Evolutionary conservation across 2,329 filamentous ascomycete genomes (phyloP), one percentile per base, ranked within the genome.

Genomic region (Immersiporthe knoxdaviesiana): DNA sequence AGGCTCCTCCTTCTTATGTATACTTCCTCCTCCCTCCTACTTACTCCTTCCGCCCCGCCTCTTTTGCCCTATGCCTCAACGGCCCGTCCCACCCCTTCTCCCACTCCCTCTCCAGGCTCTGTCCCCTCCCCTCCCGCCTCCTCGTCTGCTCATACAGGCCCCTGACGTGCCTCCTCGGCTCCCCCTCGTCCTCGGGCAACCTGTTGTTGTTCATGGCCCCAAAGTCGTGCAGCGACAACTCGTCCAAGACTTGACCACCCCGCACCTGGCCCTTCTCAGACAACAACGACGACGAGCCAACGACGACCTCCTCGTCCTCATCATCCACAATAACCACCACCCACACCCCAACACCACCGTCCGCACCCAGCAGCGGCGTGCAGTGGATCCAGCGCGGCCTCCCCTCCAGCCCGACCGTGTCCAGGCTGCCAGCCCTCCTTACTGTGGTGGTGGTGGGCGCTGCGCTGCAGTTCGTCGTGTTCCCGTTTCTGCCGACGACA

Each of bases 371-470:
- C 3, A 94, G 80, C 2, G 92, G 91, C 30, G 91, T 94, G 75
- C 90, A 92, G 77, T 94, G 91, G 54, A 94, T 91, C 91, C 91
- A 94, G 58, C 91, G 85, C 63, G 86, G 84, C 24, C 90, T 84
- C 0, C 91, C 91, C 65, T 87, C 84, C 63, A 35, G 39, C 16
- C 67, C 56, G 16, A 62, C 37, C 18, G 44, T 56, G 52, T 56
- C 52, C 24, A 21, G 11, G 32, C 58, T 60, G 58, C 32, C 8
- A 8, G n/a, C n/a, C n/a, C 8, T 35, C 35, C 35, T 24, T 32
- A 44, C 41, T 1, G 54, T 61, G 12, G 35, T 4, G 4, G 54
- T 61, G 12, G 35, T 4, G 4, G 63, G n/a, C 30, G n/a, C 35
- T 0, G 39, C 39, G 27, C 54, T 61, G 39, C 54, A 47, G 27